These are phyloP conservation scores for Fusarium keratoplasticum DNA, from an alignment of 2,329 filamentous ascomycete genomes.

Conservation along the genomic window DNA sequence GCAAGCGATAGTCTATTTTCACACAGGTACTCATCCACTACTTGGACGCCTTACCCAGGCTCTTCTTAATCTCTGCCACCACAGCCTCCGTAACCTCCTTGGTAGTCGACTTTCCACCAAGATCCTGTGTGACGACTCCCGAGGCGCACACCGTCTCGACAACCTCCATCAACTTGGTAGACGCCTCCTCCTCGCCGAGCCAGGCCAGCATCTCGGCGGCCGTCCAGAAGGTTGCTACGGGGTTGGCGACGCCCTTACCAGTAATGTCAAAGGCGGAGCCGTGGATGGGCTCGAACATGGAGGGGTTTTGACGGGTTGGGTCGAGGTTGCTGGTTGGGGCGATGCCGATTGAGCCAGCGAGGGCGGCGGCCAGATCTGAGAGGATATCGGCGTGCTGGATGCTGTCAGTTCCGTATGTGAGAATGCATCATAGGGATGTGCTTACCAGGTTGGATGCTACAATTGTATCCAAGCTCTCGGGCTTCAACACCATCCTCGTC, in stretches of 20 bases:
- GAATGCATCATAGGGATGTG: accelerated
- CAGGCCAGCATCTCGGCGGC: slow-evolving; percentile 68
- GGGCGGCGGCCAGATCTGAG: slow-evolving; percentile 75
- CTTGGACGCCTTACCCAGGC: slow-evolving; percentile 15
- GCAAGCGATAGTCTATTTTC: background rate
- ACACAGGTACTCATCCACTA: background rate
- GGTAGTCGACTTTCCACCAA: slow-evolving; percentile 60
- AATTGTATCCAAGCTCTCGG: slow-evolving; percentile 70
- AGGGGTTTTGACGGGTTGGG: slow-evolving; percentile 64
- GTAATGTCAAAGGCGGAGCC: slow-evolving; percentile 70
- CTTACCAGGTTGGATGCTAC: slow-evolving; percentile 69
- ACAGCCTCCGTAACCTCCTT: slow-evolving; percentile 52
- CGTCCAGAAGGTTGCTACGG: slow-evolving; percentile 70
- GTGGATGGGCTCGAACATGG: slow-evolving; percentile 73
- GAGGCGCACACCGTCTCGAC: slow-evolving; percentile 65
- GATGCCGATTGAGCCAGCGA: slow-evolving; percentile 78
- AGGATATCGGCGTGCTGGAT: slow-evolving; percentile 70
- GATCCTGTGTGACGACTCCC: slow-evolving; percentile 64
- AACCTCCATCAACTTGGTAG: slow-evolving; percentile 60
- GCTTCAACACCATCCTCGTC: slow-evolving; percentile 71
- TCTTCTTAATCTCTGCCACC: slow-evolving; percentile 39
- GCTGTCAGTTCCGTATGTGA: background rate
- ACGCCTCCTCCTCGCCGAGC: slow-evolving; percentile 66
- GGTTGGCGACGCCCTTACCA: slow-evolving; percentile 67
- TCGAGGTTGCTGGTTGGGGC: slow-evolving; percentile 77